phyloP scores from a whole-genome alignment of 228 moss, liverwort and hornwort species.

The Sphagnum magellanicum region DNA sequence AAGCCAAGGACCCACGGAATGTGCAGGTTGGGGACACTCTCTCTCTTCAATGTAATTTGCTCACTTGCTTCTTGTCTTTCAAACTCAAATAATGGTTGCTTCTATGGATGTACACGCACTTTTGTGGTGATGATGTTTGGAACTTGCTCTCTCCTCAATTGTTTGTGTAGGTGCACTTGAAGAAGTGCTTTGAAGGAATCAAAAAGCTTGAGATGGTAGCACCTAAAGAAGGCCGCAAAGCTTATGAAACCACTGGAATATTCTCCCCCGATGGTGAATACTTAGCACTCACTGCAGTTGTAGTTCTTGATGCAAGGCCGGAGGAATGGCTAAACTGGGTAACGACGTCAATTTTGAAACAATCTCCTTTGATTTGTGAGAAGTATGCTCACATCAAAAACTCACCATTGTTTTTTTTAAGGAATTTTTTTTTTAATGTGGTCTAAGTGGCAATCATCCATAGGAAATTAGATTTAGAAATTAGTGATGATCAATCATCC shows the following conservation, averaged over 20 bases:
- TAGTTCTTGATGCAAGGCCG: conserved; percentile 60
- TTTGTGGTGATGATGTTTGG: too few species aligned
- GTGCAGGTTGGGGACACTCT: conserved; percentile 41
- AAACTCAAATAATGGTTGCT: background rate
- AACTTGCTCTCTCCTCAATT: too few species aligned
- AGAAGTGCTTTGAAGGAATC: conserved; percentile 81
- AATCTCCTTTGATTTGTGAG: too few species aligned
- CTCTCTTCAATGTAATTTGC: background rate
- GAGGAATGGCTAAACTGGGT: conserved; percentile 83
- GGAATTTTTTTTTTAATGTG: too few species aligned
- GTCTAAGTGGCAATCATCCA: too few species aligned
- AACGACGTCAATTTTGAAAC: background rate
- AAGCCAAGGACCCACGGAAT: conserved; percentile 76
- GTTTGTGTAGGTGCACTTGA: conserved; percentile 53
- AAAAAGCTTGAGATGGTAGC: conserved; percentile 65
- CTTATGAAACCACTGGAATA: conserved; percentile 70
- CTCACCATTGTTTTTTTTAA: too few species aligned
- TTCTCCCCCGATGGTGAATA: conserved; percentile 79
- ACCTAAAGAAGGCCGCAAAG: conserved; percentile 53
- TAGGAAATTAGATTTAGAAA: too few species aligned
- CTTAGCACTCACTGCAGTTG: conserved; percentile 46
- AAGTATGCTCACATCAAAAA: too few species aligned
- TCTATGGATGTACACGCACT: too few species aligned
- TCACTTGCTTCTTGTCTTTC: background rate
- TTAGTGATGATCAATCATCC: too few species aligned